phyloP scores from a whole-genome alignment of 305 asterid species.

The Lippia alba region DNA sequence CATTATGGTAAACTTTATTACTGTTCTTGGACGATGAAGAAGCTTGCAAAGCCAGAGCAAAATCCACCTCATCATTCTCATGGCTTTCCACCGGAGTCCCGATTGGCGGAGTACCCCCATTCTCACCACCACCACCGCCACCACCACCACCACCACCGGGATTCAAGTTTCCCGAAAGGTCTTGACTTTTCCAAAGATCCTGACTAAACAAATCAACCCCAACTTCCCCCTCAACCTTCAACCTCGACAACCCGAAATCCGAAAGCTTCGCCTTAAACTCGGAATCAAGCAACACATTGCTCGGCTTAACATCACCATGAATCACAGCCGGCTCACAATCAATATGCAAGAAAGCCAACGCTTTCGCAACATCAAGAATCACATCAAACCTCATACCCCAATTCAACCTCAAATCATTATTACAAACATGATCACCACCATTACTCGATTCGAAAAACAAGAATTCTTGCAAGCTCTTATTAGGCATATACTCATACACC shows the following conservation, averaged over 20 bases:
- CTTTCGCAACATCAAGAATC: slow-evolving; percentile 77
- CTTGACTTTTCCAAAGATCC: slow-evolving; percentile 73
- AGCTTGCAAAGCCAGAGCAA: slow-evolving; percentile 91
- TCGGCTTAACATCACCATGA: slow-evolving; percentile 97
- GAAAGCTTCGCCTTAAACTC: slow-evolving; percentile 85
- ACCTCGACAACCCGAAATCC: slow-evolving; percentile 91
- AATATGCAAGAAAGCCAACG: slow-evolving; percentile 77
- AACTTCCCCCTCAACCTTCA: slow-evolving; percentile 75
- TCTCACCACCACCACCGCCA: slow-evolving; percentile 45
- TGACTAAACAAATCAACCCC: slow-evolving; percentile 85
- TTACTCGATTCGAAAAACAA: slow-evolving; percentile 59
- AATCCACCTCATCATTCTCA: slow-evolving; percentile 84
- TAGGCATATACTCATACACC: slow-evolving; percentile 94
- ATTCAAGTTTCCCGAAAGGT: slow-evolving; percentile 71
- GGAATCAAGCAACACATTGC: slow-evolving; percentile 88
- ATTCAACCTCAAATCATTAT: slow-evolving; percentile 46
- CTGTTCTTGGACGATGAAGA: slow-evolving; percentile 70
- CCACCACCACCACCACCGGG: slow-evolving; percentile 37
- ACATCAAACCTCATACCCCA: slow-evolving; percentile 77
- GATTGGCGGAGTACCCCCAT: slow-evolving; percentile 51
- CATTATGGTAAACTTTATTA: slow-evolving; percentile 50
- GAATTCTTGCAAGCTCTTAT: slow-evolving; percentile 81
- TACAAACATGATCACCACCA: neutral
- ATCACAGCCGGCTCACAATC: slow-evolving; percentile 94
- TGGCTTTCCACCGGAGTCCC: slow-evolving; percentile 67